Percentiles rank a stretch among this genome's conserved stretches.
phyloP scores from a whole-genome alignment of 306 rosid genomes.

The Neltuma alba region DNA sequence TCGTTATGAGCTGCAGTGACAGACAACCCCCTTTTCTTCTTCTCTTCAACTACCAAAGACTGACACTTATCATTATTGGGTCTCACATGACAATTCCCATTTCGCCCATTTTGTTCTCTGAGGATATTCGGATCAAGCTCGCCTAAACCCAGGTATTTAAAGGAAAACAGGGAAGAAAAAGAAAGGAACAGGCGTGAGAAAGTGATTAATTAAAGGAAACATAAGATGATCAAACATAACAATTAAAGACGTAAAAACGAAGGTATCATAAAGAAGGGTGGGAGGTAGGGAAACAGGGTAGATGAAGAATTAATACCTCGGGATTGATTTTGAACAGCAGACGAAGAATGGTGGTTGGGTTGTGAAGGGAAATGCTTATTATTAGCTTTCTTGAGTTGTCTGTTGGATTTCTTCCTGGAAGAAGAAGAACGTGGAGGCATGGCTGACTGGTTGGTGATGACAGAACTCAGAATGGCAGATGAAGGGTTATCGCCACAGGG shows the following conservation, averaged over 20 bases:
- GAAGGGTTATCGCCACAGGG: background rate
- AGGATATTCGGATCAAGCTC: background rate
- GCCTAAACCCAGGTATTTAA: background rate
- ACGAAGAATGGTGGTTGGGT: conserved; percentile 47
- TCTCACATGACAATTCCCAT: conserved; percentile 13
- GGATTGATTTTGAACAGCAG: conserved; percentile 46
- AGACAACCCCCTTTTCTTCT: background rate
- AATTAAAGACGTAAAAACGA: conserved; percentile 12
- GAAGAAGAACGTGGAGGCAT: conserved; percentile 44
- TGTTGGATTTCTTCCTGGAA: conserved; percentile 40
- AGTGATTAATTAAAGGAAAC: background rate
- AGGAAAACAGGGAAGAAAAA: background rate
- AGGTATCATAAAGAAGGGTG: background rate
- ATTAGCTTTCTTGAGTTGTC: conserved; percentile 20
- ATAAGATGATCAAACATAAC: conserved; percentile 17
- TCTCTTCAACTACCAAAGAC: conserved; percentile 34
- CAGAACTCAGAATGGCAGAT: conserved; percentile 46
- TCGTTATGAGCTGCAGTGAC: conserved; percentile 20
- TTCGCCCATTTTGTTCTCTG: conserved; percentile 10
- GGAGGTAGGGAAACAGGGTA: conserved; percentile 3
- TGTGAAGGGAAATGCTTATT: conserved; percentile 9
- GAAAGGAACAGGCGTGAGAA: background rate
- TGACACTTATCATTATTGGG: background rate
- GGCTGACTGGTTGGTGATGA: background rate
- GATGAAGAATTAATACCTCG: conserved; percentile 28